Evolutionary conservation across 1,139 yeast genomes (phyloP).

Genomic region (Hansenula lynferdii): DNA sequence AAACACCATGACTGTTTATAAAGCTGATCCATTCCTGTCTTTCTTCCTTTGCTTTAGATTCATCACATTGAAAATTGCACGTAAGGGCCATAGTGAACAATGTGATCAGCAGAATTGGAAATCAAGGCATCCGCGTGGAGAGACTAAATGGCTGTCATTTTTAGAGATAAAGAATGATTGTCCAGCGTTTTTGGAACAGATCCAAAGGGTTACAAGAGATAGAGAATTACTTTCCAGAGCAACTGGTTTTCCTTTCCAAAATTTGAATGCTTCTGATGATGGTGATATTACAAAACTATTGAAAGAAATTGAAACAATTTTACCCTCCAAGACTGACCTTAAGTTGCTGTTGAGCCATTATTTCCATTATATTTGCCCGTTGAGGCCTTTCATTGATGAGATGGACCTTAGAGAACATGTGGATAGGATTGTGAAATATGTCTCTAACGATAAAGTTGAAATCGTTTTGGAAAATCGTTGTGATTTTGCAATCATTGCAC

Average conservation of each 20-base stretch:
- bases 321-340: background rate
- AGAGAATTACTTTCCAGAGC: slow-evolving; percentile 2
- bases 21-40: slow-evolving; percentile 14
- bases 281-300: slow-evolving; percentile 1
- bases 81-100: background rate
- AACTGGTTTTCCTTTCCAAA: slow-evolving; percentile 1
- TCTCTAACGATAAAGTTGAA: background rate
- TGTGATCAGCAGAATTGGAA: slow-evolving; percentile 7
- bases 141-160: slow-evolving; percentile 14
- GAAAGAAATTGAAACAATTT: background rate
- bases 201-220: slow-evolving; percentile 8
- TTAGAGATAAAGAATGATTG: slow-evolving; percentile 12
- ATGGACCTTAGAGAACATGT: background rate
- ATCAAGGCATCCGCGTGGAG: slow-evolving; percentile 14
- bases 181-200: slow-evolving; percentile 3
- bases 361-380: slow-evolving; percentile 1
- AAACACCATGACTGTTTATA: slow-evolving; percentile 6
- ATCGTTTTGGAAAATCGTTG: background rate
- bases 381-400: slow-evolving; percentile 3
- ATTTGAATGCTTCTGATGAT: slow-evolving; percentile 4
- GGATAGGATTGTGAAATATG: slow-evolving; percentile 1
- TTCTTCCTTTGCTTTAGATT: slow-evolving; percentile 14
- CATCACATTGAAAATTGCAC: slow-evolving; percentile 5
- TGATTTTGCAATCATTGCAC: slow-evolving; percentile 3
- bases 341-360: background rate